Evolutionary conservation across 345 rosid genomes (phyloP), one percentile per base, ranked within the genome.

Genomic region (Carallia pectinifolia): DNA sequence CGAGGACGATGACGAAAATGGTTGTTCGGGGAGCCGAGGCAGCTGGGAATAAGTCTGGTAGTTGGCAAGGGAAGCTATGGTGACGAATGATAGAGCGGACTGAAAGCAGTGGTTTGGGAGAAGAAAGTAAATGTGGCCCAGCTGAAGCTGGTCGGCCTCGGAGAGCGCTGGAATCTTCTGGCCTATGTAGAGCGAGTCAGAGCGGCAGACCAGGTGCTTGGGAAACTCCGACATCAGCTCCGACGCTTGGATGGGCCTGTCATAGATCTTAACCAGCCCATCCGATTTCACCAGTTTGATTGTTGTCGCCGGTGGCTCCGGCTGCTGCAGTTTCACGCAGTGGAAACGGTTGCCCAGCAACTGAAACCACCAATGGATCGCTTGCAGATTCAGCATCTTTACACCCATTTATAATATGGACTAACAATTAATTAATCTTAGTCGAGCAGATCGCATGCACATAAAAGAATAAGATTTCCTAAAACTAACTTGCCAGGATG

Each of bases 141-240:
- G 85, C 77, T 84, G 88, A 64, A 93, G 96, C 40, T 79, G 78
- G 34, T 93, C 97, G 78, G 76, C 66, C 67, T 76, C 87, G 0
- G 97, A 82, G 16, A 93, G 81, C 44, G 90, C 76, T 5, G 87
- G 96, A 18, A 89, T 88, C 71, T 85, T 90, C 71, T 82, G 96
- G 5, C 98, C 98, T 52, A 93, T 93, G 86, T 86, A 90, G 62
- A 93, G 85, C 0, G 82, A 79, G 71, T 89, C 93, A 1, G 96
- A 90, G 60, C 87, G 84, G 75, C 96, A 93, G 19, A 93, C 82
- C 74, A 85, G 71, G 81, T 93, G 98, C 72, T 89, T 90, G 1
- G 96, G 93, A 64, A 86, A 88, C 75, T 86, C 85, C 52, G 38
- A 37, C 79, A 89, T 74, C 27, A 93, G 82, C 71, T 90, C 86